phyloP scores from a whole-genome alignment of 352 stramenopile species.

The Globisporangium nunn region DNA sequence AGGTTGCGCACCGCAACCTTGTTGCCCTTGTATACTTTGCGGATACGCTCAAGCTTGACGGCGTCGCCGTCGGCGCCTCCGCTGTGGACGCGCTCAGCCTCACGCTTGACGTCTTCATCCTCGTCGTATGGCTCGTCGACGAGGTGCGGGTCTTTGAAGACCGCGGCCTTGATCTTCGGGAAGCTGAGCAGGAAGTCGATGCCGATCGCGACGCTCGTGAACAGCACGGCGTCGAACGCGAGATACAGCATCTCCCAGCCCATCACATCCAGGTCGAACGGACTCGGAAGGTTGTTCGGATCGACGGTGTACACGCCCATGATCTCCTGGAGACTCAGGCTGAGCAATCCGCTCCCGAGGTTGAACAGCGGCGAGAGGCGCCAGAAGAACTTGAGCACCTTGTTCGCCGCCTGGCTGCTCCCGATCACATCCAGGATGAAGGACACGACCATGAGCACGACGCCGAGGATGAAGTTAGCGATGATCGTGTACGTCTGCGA shows the following conservation, averaged over 20 bases:
- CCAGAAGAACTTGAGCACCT: conserved; percentile 43
- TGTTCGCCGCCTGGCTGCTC: conserved; percentile 21
- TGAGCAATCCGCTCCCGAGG: conserved; percentile 19
- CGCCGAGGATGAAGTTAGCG: conserved; percentile 50
- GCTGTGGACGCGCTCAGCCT: conserved; percentile 25
- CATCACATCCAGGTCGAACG: conserved; percentile 24
- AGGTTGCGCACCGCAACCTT: conserved; percentile 80
- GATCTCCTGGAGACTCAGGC: conserved; percentile 11
- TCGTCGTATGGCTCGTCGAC: conserved; percentile 26
- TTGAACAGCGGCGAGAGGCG: conserved; percentile 49
- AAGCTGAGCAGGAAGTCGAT: conserved; percentile 64
- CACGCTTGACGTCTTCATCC: conserved; percentile 38
- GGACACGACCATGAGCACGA: conserved; percentile 57
- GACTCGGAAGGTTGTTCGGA: conserved; percentile 6
- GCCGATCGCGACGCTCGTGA: conserved; percentile 18
- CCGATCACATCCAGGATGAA: conserved; percentile 28
- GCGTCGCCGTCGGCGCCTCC: conserved; percentile 25
- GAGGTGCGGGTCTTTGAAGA: conserved; percentile 46
- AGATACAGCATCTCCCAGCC: conserved; percentile 32
- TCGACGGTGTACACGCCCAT: conserved; percentile 4
- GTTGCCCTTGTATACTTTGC: conserved; percentile 37
- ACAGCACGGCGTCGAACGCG: conserved; percentile 17
- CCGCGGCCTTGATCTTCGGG: conserved; percentile 41
- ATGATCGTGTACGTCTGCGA: conserved; percentile 53
- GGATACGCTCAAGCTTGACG: conserved; percentile 22